Evolutionary conservation across 2,329 filamentous ascomycete species (phyloP), one percentile per base, ranked within the genome.

Genomic region (Ophiobolus disseminans): DNA sequence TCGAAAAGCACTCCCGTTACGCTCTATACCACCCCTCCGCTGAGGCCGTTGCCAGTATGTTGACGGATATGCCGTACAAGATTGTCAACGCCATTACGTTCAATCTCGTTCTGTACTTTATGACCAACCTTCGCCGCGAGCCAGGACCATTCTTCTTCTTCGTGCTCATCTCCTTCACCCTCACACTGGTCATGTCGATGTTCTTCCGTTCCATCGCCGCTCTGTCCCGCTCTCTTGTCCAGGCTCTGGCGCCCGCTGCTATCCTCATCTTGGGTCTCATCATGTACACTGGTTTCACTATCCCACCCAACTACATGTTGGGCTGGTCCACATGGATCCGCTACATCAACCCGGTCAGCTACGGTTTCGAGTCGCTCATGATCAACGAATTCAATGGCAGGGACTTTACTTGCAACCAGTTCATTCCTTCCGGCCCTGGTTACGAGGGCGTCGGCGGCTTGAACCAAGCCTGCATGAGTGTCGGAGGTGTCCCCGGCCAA

Each of bases 21-120:
- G 91, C 91, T 14, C 80, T 96, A 14, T 96, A 96, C 64, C 92
- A 96, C 65, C 91, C 92, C 0, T 91, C 88, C 8, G 88, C 91
- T 13, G 91, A 97, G 79, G 90, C 91, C n/a, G 81, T 90, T 50
- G 85, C 89, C 0, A 94, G 89, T 8, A 94, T 96, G 87, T 74
- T 96, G 22, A 88, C 84, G 54, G 92, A 97, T 62, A 75, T 96
- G 74, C 92, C 92, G 0, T 90, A 90, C 73, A 96, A 94, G 72
- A 73, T 95, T 7, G 28, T 74, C n/a, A 92, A 92, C 61, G 76
- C 84, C 1, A 80, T 95, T 55, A 75, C 83, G 3, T 96, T 95
- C 79, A 95, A 96, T 68, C 42, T 92, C 23, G 80, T 85, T 1
- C 74, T 96, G 2, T 96, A 96, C 76, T 96, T 96, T 74, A 87